These are phyloP conservation scores for Diaporthe amygdali DNA, from an alignment of 2,329 filamentous ascomycete species.

Conservation along the genomic window DNA sequence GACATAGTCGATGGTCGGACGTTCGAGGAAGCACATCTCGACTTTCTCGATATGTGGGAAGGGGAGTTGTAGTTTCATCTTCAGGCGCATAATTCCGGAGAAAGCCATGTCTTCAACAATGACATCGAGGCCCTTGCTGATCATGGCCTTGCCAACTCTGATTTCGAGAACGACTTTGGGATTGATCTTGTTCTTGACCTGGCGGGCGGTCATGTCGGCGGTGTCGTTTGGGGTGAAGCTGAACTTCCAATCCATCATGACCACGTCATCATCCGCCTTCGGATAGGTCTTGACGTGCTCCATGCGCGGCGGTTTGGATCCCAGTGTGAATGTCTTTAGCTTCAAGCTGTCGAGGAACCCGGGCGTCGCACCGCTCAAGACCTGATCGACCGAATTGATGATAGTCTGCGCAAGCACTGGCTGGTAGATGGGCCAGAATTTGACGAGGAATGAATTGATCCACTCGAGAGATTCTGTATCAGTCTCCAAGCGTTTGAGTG, in stretches of 20 bases:
- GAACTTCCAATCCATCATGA: constrained; percentile 99
- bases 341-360: constrained; percentile 92
- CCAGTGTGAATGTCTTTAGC: constrained; percentile 91
- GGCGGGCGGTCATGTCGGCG: constrained; percentile 86
- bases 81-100: constrained; percentile 92
- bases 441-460: constrained; percentile 98
- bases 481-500: constrained; percentile 84
- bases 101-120: constrained; percentile 99
- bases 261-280: constrained; percentile 91
- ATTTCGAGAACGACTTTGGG: constrained; percentile 96
- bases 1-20: constrained; percentile 91
- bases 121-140: constrained; percentile 95
- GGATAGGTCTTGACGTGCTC: constrained; percentile 99
- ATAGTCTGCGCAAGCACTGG: constrained; percentile 92
- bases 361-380: constrained; percentile 89
- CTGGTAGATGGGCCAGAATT: constrained; percentile 99
- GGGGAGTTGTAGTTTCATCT: constrained; percentile 94
- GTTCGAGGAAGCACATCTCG: constrained; percentile 92
- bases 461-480: constrained; percentile 94
- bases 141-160: constrained; percentile 91
- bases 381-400: constrained; percentile 93
- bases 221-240: constrained; percentile 97
- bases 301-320: constrained; percentile 92
- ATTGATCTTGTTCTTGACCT: constrained; percentile 95
- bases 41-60: constrained; percentile 95